Percentiles rank a stretch among this genome's conserved stretches.
phyloP scores from a whole-genome alignment of 345 rosid species.

The Psidium friedrichsthalianum region DNA sequence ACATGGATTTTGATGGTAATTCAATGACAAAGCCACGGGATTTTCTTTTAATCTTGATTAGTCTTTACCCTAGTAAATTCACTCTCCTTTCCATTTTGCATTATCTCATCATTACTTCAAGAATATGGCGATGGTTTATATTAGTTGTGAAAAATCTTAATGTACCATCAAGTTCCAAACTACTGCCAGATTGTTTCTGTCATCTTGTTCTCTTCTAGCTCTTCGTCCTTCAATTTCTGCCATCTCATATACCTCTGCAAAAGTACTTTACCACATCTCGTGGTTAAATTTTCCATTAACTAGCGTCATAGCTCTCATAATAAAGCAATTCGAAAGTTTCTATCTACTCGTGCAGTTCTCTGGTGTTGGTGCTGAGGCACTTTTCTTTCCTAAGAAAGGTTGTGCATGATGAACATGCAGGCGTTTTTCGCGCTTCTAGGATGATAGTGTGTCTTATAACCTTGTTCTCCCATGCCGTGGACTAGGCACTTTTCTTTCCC shows the following conservation, averaged over 20 bases:
- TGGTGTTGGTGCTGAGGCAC: neutral
- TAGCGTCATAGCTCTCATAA: neutral
- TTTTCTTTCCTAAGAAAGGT: neutral
- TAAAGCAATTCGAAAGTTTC: too few relatives aligned
- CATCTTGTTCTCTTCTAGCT: neutral
- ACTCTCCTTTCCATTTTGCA: neutral
- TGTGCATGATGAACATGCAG: too few relatives aligned
- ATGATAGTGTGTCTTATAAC: too few relatives aligned
- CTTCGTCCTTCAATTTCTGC: neutral
- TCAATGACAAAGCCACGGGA: neutral
- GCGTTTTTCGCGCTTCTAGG: too few relatives aligned
- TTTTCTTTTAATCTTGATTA: neutral
- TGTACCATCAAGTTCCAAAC: neutral
- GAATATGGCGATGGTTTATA: neutral
- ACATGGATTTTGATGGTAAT: neutral
- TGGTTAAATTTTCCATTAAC: neutral
- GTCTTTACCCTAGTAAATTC: neutral
- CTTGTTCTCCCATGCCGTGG: too few relatives aligned
- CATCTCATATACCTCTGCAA: neutral
- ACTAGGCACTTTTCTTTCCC: too few relatives aligned
- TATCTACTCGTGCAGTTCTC: neutral
- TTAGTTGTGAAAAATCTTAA: neutral
- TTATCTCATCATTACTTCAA: neutral
- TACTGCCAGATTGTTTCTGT: neutral
- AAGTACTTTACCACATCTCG: neutral